These are phyloP conservation scores for Nannochloris sp. DNA, from an alignment of 139 green algal genomes.

Conservation along the genomic window DNA sequence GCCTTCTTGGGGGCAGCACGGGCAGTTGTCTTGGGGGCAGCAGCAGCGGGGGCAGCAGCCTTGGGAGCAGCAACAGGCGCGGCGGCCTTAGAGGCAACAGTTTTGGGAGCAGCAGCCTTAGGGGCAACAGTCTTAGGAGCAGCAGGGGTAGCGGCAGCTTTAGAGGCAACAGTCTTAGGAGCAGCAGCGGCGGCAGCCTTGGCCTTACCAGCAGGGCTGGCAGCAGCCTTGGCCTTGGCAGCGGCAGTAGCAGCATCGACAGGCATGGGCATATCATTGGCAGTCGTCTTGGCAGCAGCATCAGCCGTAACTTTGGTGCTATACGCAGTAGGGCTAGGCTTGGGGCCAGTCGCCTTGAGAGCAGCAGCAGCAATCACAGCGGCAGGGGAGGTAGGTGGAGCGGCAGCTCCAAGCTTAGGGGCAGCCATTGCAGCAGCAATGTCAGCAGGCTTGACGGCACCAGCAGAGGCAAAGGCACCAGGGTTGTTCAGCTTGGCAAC, in stretches of 20 bases:
- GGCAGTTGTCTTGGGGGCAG: neutral
- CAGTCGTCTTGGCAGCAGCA: neutral
- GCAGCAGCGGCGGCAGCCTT: neutral
- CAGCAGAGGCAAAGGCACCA: neutral
- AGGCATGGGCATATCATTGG: neutral
- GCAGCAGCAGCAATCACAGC: neutral
- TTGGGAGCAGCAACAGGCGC: neutral
- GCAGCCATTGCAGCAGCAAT: constrained; percentile 5
- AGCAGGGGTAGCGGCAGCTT: neutral
- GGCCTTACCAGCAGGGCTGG: neutral
- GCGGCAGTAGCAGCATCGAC: neutral
- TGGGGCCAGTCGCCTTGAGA: neutral
- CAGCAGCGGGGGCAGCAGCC: neutral
- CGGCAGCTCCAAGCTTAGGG: neutral
- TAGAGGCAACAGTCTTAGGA: neutral
- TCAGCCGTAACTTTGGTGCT: neutral
- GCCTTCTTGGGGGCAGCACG: neutral
- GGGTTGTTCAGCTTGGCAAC: constrained; percentile 12
- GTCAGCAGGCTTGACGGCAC: constrained; percentile 3
- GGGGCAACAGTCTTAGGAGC: neutral
- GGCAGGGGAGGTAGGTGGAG: neutral
- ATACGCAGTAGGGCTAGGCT: neutral
- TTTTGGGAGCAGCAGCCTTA: neutral
- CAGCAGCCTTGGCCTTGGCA: constrained; percentile 4
- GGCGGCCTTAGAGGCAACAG: neutral